Percentiles rank a stretch among this genome's conserved stretches.
phyloP scores from a whole-genome alignment of 129 eudicot genomes.

The Chrysanthemum makinoi region DNA sequence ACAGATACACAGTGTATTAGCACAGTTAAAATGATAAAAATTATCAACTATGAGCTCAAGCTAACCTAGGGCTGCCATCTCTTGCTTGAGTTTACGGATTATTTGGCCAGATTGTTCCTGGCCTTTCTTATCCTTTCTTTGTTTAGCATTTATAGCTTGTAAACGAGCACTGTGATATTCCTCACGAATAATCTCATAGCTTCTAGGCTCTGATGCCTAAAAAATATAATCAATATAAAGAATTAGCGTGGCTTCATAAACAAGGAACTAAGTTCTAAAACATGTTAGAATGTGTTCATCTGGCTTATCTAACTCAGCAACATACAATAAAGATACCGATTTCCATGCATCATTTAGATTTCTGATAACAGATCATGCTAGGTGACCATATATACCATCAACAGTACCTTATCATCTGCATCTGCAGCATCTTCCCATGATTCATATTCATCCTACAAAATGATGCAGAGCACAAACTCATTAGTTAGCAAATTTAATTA shows the following conservation, averaged over 20 bases:
- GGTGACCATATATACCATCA: slow-evolving; percentile 9
- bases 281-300: not conserved
- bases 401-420: slow-evolving; percentile 55
- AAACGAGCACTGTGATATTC: slow-evolving; percentile 78
- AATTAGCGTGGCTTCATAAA: slow-evolving; percentile 5
- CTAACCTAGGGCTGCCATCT: slow-evolving; percentile 84
- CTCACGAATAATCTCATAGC: slow-evolving; percentile 58
- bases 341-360: slow-evolving; percentile 10
- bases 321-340: not conserved
- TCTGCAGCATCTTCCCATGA: slow-evolving; percentile 64
- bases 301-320: not conserved
- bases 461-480: slow-evolving; percentile 16
- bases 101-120: slow-evolving; percentile 75
- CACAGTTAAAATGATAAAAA: slow-evolving; percentile 6
- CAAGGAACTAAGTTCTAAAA: not conserved
- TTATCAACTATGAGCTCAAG: slow-evolving; percentile 1
- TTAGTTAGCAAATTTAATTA: slow-evolving; percentile 17
- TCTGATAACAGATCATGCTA: slow-evolving; percentile 18
- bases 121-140: slow-evolving; percentile 65
- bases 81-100: slow-evolving; percentile 92
- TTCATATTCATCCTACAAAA: slow-evolving; percentile 81
- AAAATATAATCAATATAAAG: slow-evolving; percentile 4
- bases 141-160: slow-evolving; percentile 81
- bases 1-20: slow-evolving; percentile 13
- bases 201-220: slow-evolving; percentile 57